Percentiles rank a stretch among this genome's conserved stretches.
Conservation (phyloP, 805 yeast genomes). For the Danielia oregonensis region DNA sequence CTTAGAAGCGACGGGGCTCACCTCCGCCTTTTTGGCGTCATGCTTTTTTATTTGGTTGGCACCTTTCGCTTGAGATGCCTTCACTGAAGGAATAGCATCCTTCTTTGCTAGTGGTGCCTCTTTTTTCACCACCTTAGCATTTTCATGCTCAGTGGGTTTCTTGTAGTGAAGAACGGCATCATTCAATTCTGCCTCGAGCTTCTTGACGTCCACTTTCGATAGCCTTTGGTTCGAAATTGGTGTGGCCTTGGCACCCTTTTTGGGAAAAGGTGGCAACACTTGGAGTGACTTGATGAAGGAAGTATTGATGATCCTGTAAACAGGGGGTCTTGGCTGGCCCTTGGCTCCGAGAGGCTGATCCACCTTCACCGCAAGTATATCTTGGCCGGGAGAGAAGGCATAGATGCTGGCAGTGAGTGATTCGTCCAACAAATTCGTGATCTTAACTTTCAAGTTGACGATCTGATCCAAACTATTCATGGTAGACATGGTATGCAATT, state of each 20-base stretch:
- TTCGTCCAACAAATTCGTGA: slow-evolving; percentile 57
- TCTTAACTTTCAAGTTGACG: slow-evolving; percentile 43
- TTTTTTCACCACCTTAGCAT: background rate
- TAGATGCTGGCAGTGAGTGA: slow-evolving; percentile 59
- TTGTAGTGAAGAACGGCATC: slow-evolving; percentile 1
- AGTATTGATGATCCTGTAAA: slow-evolving; percentile 52
- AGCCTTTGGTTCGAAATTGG: slow-evolving; percentile 7
- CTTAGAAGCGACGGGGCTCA: slow-evolving; percentile 11
- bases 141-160: background rate
- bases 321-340: slow-evolving; percentile 6
- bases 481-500: too few relatives aligned
- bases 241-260: slow-evolving; percentile 29
- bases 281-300: slow-evolving; percentile 53
- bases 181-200: slow-evolving; percentile 9
- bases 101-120: too few relatives aligned
- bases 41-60: too few relatives aligned
- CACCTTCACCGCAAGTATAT: slow-evolving; percentile 37
- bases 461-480: slow-evolving; percentile 16
- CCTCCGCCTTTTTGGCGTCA: slow-evolving; percentile 4
- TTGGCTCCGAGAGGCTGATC: slow-evolving; percentile 12
- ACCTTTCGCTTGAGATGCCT: background rate
- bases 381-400: slow-evolving; percentile 51
- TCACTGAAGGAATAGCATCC: too few relatives aligned
- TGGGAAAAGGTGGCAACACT: slow-evolving; percentile 27
- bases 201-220: slow-evolving; percentile 7